Evolutionary conservation across 2,329 filamentous ascomycete species (phyloP).

Genomic region (Bipolaris oryzae): DNA sequence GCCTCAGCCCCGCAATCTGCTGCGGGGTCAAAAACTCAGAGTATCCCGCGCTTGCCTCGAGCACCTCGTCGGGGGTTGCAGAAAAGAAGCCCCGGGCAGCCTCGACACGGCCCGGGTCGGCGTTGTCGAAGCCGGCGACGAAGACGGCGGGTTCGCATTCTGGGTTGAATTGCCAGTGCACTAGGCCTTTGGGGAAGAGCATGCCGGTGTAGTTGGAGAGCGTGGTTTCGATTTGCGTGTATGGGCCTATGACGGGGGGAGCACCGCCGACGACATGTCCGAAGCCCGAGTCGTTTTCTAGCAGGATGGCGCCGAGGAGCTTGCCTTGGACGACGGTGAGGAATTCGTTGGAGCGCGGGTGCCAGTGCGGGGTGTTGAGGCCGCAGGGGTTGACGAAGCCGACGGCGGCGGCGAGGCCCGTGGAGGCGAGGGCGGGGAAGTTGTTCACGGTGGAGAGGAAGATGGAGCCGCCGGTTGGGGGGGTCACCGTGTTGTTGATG

Average conservation of each 20-base stretch:
- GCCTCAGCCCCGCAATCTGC: conserved; percentile 20
- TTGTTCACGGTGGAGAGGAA: conserved; percentile 61
- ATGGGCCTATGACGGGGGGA: conserved; percentile 23
- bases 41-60: conserved; percentile 20
- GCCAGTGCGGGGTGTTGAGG: conserved; percentile 54
- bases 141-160: conserved; percentile 50
- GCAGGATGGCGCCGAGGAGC: conserved; percentile 46
- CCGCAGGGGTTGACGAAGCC: conserved; percentile 60
- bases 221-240: conserved; percentile 42
- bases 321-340: conserved; percentile 47
- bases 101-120: conserved; percentile 45
- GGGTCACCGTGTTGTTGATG: conserved; percentile 44
- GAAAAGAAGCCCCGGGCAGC: conserved; percentile 44
- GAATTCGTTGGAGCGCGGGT: conserved; percentile 51
- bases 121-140: conserved; percentile 45
- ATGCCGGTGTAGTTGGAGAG: conserved; percentile 48
- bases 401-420: conserved; percentile 58
- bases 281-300: conserved; percentile 42
- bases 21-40: conserved; percentile 25
- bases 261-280: conserved; percentile 26
- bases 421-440: conserved; percentile 63
- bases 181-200: conserved; percentile 48
- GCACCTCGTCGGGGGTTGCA: conserved; percentile 24
- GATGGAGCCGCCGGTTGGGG: conserved; percentile 54
- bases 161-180: conserved; percentile 54